A percentile compares a stretch with the other conserved stretches of the same genome.
phyloP scores from a whole-genome alignment of 306 rosid species.

The Cicer pinnatifidum region DNA sequence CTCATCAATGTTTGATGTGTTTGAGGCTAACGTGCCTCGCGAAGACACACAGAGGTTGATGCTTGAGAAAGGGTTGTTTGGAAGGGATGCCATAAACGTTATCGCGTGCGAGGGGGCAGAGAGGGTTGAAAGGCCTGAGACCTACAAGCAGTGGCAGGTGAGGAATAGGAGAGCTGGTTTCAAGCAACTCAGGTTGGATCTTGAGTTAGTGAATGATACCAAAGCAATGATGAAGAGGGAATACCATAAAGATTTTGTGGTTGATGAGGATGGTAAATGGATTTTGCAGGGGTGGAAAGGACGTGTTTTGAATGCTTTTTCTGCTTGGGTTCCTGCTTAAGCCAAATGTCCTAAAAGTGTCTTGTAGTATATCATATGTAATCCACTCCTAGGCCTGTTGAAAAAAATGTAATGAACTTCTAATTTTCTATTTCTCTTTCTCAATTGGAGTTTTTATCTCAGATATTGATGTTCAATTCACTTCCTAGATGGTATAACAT shows the following conservation, averaged over 20 bases:
- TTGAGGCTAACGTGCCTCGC: constrained; percentile 63
- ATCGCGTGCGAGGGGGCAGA: constrained; percentile 80
- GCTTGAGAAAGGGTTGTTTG: constrained; percentile 64
- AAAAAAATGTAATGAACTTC: not conserved
- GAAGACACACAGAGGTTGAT: constrained; percentile 60
- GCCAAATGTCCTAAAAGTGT: not conserved
- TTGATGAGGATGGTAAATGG: constrained; percentile 75
- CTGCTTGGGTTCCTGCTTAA: constrained; percentile 73
- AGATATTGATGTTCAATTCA: constrained; percentile 27
- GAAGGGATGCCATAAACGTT: constrained; percentile 74
- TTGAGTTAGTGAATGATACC: constrained; percentile 51
- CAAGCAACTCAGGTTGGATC: constrained; percentile 59
- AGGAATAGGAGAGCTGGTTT: constrained; percentile 79
- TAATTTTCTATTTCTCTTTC: not conserved
- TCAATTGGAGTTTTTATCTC: not conserved
- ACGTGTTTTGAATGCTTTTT: constrained; percentile 62
- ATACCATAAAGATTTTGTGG: constrained; percentile 69
- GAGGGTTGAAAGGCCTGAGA: constrained; percentile 85
- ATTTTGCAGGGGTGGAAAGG: constrained; percentile 90
- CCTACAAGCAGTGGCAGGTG: constrained; percentile 84
- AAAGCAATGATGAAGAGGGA: constrained; percentile 56
- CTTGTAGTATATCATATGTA: constrained; percentile 17
- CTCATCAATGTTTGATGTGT: constrained; percentile 77
- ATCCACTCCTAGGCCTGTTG: constrained; percentile 17
- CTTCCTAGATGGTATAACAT: constrained; percentile 28